Evolutionary conservation across 331 rosid species (phyloP).

Genomic region (Spiraea crenata): DNA sequence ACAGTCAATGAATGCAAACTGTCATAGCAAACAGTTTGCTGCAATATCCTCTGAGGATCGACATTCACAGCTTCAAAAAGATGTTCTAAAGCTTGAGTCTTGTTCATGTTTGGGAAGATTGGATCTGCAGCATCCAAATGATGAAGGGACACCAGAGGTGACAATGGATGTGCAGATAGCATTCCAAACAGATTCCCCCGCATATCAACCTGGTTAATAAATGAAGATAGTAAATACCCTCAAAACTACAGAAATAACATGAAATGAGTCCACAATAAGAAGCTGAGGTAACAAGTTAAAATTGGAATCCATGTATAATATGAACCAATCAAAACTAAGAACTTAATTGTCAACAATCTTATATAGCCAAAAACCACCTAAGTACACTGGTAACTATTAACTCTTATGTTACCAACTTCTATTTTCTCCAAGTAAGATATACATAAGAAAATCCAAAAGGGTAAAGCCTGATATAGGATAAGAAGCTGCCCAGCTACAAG

Average conservation of each 20-base stretch:
- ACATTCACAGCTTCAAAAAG: constrained; percentile 62
- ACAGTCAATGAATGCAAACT: constrained; percentile 54
- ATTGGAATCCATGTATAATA: background rate
- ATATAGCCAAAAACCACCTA: no score
- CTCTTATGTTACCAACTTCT: background rate
- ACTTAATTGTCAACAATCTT: background rate
- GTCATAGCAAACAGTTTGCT: constrained; percentile 85
- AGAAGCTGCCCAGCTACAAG: background rate
- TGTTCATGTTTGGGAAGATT: constrained; percentile 66
- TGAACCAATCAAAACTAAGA: no score
- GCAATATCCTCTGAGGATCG: constrained; percentile 80
- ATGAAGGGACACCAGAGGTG: constrained; percentile 83
- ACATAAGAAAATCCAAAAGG: no score
- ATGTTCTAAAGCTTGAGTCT: constrained; percentile 60
- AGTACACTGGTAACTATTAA: no score
- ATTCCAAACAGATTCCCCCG: constrained; percentile 84
- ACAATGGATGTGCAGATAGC: constrained; percentile 79
- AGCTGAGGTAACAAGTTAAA: background rate
- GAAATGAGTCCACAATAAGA: background rate
- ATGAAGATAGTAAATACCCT: background rate
- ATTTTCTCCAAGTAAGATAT: no score
- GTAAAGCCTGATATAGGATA: background rate
- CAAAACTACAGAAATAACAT: constrained; percentile 4
- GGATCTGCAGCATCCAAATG: constrained; percentile 80
- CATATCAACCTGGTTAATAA: constrained; percentile 65